These are phyloP conservation scores for Acanthochlamys bracteata DNA, from an alignment of 106 monocot species.

Conservation along the genomic window DNA sequence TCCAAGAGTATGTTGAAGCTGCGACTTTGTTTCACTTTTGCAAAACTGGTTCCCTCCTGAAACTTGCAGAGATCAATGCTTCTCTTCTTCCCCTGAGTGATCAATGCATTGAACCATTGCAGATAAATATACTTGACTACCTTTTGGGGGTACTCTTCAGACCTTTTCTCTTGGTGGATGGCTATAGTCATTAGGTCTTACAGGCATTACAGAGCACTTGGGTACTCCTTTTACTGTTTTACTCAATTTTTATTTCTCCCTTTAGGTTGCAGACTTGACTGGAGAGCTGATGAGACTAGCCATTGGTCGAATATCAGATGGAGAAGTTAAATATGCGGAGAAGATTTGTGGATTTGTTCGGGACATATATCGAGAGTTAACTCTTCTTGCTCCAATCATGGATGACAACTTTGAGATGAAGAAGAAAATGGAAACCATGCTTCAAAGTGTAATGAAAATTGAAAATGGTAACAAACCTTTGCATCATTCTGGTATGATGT, in stretches of 20 bases:
- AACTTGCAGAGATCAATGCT: slow-evolving; percentile 59
- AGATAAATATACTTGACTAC: slow-evolving; percentile 80
- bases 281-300: slow-evolving; percentile 96
- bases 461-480: slow-evolving; percentile 66
- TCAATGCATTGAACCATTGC: slow-evolving; percentile 45
- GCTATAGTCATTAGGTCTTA: no score
- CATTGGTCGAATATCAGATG: slow-evolving; percentile 93
- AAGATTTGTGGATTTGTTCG: slow-evolving; percentile 81
- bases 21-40: slow-evolving; percentile 73
- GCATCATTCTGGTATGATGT: no score
- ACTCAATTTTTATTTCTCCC: background rate
- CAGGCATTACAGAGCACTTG: no score
- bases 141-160: slow-evolving; percentile 55
- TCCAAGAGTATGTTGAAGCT: slow-evolving; percentile 98
- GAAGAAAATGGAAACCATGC: slow-evolving; percentile 97
- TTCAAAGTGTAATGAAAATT: slow-evolving; percentile 89
- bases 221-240: background rate
- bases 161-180: background rate
- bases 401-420: slow-evolving; percentile 92
- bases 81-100: slow-evolving; percentile 37
- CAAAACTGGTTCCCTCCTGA: slow-evolving; percentile 49
- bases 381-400: slow-evolving; percentile 66
- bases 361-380: slow-evolving; percentile 75
- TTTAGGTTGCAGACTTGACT: slow-evolving; percentile 86
- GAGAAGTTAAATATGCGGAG: slow-evolving; percentile 88